Evolutionary conservation across 805 yeast genomes (phyloP).

Genomic region (Candida easanensis): DNA sequence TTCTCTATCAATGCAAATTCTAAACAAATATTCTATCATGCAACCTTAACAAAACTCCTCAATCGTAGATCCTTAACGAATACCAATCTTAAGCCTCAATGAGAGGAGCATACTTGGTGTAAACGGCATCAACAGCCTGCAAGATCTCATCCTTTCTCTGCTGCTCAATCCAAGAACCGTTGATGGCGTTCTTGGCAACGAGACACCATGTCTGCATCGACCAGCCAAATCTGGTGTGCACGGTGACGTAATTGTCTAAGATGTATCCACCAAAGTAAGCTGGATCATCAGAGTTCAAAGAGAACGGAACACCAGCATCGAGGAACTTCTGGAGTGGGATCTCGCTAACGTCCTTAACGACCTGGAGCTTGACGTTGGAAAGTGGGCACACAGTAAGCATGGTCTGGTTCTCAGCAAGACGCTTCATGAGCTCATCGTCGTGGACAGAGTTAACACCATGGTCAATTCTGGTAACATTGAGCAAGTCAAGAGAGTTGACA

Average conservation of each 20-base stretch:
- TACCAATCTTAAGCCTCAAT: slow-evolving; percentile 8
- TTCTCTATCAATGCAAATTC: no score
- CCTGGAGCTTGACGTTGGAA: slow-evolving; percentile 73
- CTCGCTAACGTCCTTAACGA: slow-evolving; percentile 62
- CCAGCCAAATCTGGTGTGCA: slow-evolving; percentile 65
- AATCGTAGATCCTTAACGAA: not conserved
- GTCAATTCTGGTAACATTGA: slow-evolving; percentile 69
- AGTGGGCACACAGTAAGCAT: slow-evolving; percentile 75
- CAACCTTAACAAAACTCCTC: no score
- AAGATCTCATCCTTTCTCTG: slow-evolving; percentile 50
- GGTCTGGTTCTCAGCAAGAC: slow-evolving; percentile 53
- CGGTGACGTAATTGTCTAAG: slow-evolving; percentile 67
- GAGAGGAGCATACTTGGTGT: slow-evolving; percentile 33
- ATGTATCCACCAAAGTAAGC: slow-evolving; percentile 87
- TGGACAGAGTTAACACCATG: slow-evolving; percentile 72
- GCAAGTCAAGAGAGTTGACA: slow-evolving; percentile 50
- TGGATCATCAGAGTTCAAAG: slow-evolving; percentile 77
- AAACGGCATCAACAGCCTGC: slow-evolving; percentile 39
- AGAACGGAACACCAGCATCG: slow-evolving; percentile 63
- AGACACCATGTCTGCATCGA: slow-evolving; percentile 55
- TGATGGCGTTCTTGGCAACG: slow-evolving; percentile 63
- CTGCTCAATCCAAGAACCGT: slow-evolving; percentile 72
- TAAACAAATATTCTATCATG: no score
- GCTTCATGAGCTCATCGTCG: slow-evolving; percentile 49
- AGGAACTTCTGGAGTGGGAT: slow-evolving; percentile 63